Evolutionary conservation across 345 rosid species (phyloP).

Genomic region (Adansonia digitata): DNA sequence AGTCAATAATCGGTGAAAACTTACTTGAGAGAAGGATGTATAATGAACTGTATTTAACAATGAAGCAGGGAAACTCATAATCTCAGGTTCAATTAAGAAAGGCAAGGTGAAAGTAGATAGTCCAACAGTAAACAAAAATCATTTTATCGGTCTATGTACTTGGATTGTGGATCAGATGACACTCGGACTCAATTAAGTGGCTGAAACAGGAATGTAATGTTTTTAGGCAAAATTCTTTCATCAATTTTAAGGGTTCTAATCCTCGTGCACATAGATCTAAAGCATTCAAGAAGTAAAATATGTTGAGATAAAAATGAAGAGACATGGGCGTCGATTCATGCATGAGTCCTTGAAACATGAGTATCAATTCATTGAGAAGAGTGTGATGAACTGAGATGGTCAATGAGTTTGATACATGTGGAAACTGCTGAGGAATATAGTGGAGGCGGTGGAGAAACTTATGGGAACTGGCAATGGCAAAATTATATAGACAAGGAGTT

Average conservation of each 20-base stretch:
- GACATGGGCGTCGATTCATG: too few species aligned
- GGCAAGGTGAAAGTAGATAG: background rate
- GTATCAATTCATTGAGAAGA: background rate
- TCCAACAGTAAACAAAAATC: background rate
- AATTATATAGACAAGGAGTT: background rate
- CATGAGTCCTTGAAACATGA: background rate
- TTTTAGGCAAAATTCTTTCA: background rate
- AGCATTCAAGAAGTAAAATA: background rate
- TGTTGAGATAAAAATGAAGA: background rate
- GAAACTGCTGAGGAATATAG: background rate
- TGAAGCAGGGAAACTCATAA: background rate
- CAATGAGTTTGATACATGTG: background rate
- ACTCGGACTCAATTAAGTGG: too few species aligned
- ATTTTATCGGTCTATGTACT: background rate
- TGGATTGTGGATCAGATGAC: too few species aligned
- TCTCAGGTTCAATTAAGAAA: background rate
- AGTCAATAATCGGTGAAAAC: background rate
- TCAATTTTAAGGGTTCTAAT: background rate
- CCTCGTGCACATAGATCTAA: background rate
- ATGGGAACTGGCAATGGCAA: background rate
- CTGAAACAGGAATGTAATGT: too few species aligned
- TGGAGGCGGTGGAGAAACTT: background rate
- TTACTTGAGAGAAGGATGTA: background rate
- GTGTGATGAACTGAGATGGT: background rate
- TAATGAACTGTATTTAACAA: background rate